Base-by-base conservation (phyloP, 2,329 filamentous ascomycete species). In the Xylariales sp. region DNA sequence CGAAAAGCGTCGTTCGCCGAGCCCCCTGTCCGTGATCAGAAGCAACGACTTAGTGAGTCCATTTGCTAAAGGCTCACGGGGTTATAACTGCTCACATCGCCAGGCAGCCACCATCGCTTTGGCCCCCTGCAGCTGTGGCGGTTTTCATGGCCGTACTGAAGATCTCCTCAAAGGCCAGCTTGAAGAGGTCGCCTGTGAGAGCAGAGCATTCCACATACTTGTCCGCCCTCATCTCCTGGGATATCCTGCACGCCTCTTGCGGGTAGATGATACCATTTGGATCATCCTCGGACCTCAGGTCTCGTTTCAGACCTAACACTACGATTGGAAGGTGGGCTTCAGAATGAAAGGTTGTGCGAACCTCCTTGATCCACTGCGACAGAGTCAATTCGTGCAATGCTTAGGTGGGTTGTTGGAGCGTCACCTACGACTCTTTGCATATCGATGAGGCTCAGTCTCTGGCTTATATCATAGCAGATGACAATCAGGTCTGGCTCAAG, bases 161-260 rank as follows among this genome's bases (percentile, higher is more conserved):
- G 15, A 82, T 70, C 55, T 82, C 78, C 54, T 82, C 75, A 52
- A 80, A 78, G 4, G 72, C 74, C 51, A 75, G 62, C 49, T 68
- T 64, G 32, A 82, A 55, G 40, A 82, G 65, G 60, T 80, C 76
- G 12, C 78, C 78, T 3, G 76, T 80, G 35, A 73, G 61, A 5
- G 78, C 76, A 2, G 77, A 81, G 59, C 78, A 83, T 52, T 83
- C 79, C 56, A 81, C 71, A 51, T 82, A 83, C 47, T 73, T 74
- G 58, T 83, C 79, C 34, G 70, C 76, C 39, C 78, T 64, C 66
- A 82, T 68, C 48, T 72, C 69, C 52, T 81, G 76, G 16, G 78
- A 71, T 38, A 71, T 56, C 19, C 66, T 66, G 52, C 79, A 77
- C 1, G 68, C 78, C 57, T 82, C 79, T 46, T 82, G 73, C 9